These are phyloP conservation scores for Elongisporangium undulatum DNA, from an alignment of 352 stramenopile genomes.

Conservation along the genomic window DNA sequence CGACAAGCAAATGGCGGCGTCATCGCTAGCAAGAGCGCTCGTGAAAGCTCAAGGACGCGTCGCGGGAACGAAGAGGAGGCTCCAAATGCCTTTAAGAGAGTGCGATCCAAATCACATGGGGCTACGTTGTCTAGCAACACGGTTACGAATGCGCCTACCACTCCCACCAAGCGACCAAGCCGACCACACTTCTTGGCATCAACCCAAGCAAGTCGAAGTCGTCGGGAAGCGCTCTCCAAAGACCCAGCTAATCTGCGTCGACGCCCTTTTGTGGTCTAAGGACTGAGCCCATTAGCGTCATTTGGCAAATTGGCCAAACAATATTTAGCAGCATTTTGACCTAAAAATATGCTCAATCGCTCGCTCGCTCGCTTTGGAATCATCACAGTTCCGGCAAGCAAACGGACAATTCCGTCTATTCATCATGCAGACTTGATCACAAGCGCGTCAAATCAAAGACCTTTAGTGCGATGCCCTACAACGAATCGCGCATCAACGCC, in stretches of 20 bases:
- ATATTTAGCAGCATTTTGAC: not conserved
- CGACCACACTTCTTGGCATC: conserved; percentile 56
- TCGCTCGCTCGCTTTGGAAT: not conserved
- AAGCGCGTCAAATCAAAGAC: not conserved
- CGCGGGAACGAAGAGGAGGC: conserved; percentile 9
- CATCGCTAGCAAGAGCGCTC: not conserved
- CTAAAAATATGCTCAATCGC: not conserved
- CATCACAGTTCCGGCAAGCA: not conserved
- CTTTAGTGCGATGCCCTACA: not conserved
- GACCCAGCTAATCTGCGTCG: not conserved
- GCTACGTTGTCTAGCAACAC: conserved; percentile 1
- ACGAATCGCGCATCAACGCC: not conserved
- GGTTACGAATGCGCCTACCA: conserved; percentile 1
- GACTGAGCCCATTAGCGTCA: not conserved
- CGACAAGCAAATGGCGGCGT: not conserved
- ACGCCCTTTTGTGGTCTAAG: not conserved
- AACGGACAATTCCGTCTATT: not conserved
- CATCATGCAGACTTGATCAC: not conserved
- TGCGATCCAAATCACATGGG: conserved; percentile 14
- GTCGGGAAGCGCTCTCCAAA: conserved; percentile 13
- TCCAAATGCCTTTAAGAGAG: not conserved
- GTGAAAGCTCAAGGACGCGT: not conserved
- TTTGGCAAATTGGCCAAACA: not conserved
- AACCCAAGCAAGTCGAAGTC: conserved; percentile 62
- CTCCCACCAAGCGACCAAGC: conserved; percentile 16